Conservation (phyloP, 768 basidiomycete species). For the Mycena olivaceomarginata region DNA sequence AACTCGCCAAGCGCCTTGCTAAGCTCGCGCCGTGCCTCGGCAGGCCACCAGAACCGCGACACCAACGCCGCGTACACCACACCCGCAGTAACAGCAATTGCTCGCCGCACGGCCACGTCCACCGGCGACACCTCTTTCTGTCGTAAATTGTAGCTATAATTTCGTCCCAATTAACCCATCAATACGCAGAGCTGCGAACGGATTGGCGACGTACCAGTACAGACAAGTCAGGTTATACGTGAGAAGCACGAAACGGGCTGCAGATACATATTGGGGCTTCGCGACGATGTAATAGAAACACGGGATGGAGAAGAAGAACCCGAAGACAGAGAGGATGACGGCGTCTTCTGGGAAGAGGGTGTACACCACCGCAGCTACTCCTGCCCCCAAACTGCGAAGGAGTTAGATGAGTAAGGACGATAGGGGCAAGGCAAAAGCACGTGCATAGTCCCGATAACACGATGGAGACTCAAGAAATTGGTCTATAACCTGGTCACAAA, state of each 20-base stretch:
- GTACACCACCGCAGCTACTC: constrained; percentile 84
- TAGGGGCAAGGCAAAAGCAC: constrained; percentile 50
- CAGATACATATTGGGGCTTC: constrained; percentile 84
- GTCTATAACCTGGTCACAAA: constrained; percentile 70
- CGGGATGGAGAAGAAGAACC: constrained; percentile 93
- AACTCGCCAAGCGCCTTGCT: constrained; percentile 92
- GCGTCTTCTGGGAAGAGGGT: constrained; percentile 86
- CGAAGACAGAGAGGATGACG: constrained; percentile 84
- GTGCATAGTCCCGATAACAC: constrained; percentile 90
- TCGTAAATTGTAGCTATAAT: constrained; percentile 85
- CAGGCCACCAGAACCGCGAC: constrained; percentile 96
- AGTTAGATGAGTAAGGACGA: constrained; percentile 38
- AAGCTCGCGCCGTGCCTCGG: constrained; percentile 93
- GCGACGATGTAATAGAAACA: constrained; percentile 95
- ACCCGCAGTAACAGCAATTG: constrained; percentile 87
- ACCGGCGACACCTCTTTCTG: constrained; percentile 75
- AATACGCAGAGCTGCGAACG: not conserved
- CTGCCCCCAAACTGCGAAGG: constrained; percentile 81
- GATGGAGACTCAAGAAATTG: constrained; percentile 89
- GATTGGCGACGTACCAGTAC: constrained; percentile 67
- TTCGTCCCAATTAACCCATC: not conserved
- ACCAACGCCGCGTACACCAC: constrained; percentile 94
- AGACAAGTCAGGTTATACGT: constrained; percentile 94
- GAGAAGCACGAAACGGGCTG: constrained; percentile 87
- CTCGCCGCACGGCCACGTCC: constrained; percentile 85